Percentiles rank a stretch among this genome's conserved stretches.
These are phyloP conservation scores for Phytophthora syringae DNA, from an alignment of 352 stramenopile species.

Conservation along the genomic window DNA sequence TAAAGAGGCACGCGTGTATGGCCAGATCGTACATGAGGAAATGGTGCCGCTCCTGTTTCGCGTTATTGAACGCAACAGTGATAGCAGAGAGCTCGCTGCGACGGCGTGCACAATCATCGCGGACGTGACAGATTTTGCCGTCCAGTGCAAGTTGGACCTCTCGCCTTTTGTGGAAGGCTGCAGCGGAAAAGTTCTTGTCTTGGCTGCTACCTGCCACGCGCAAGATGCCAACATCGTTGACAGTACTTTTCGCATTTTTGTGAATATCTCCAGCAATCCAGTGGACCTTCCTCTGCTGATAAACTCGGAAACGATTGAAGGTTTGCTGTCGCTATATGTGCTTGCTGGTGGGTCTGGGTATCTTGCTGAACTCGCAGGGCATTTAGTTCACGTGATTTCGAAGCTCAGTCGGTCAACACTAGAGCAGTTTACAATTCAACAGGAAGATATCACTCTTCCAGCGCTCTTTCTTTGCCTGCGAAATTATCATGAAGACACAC, in stretches of 20 bases:
- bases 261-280: constrained; percentile 55
- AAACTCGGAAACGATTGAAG: constrained; percentile 64
- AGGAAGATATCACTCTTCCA: constrained; percentile 60
- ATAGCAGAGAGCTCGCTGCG: constrained; percentile 51
- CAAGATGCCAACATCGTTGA: constrained; percentile 41
- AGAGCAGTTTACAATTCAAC: constrained; percentile 47
- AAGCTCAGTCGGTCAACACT: constrained; percentile 48
- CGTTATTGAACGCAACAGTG: constrained; percentile 62
- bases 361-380: constrained; percentile 38
- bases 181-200: constrained; percentile 48
- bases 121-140: constrained; percentile 65
- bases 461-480: constrained; percentile 74
- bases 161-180: constrained; percentile 56
- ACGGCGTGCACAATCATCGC: constrained; percentile 75
- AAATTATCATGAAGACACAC: constrained; percentile 47
- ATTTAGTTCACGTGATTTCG: constrained; percentile 57
- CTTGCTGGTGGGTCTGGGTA: constrained; percentile 35
- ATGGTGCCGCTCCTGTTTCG: constrained; percentile 58
- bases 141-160: constrained; percentile 62
- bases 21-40: constrained; percentile 63
- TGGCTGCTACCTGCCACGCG: constrained; percentile 38
- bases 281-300: constrained; percentile 55
- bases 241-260: constrained; percentile 64
- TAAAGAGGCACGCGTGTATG: constrained; percentile 50
- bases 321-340: constrained; percentile 64